Evolutionary conservation across 1,284 basidiomycete genomes (phyloP).

Genomic region (Pyrrhoderma lamaoense): DNA sequence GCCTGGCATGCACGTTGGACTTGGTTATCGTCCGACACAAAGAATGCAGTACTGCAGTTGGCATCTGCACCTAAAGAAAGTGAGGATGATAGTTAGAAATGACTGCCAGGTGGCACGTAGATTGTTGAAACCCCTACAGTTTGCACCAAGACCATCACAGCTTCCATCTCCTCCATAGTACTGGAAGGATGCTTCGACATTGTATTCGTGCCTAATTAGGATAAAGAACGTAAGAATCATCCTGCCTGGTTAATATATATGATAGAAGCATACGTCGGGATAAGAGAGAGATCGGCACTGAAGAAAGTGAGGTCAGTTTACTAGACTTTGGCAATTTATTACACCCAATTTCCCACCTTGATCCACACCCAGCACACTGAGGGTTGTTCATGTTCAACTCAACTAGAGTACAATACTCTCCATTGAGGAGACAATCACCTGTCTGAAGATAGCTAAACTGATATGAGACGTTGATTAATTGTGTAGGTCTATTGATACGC

Average conservation of each 20-base stretch:
- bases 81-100: conserved; percentile 3
- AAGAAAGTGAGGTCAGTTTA: too few species aligned
- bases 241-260: not conserved
- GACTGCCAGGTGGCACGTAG: too few species aligned
- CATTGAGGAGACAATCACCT: conserved; percentile 34
- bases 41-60: conserved; percentile 34
- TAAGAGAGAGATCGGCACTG: conserved; percentile 40
- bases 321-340: not conserved
- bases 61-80: conserved; percentile 23
- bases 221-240: not conserved
- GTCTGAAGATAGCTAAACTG: conserved; percentile 21
- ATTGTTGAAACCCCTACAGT: conserved; percentile 24
- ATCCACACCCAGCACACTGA: conserved; percentile 32
- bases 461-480: not conserved
- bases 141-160: conserved; percentile 29
- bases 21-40: conserved; percentile 30
- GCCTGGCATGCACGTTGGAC: conserved; percentile 34
- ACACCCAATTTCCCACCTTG: conserved; percentile 16
- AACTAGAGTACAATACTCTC: conserved; percentile 35
- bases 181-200: conserved; percentile 28
- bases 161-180: conserved; percentile 1
- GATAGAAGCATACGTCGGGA: conserved; percentile 30
- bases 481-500: conserved; percentile 12
- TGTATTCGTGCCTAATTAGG: conserved; percentile 27
- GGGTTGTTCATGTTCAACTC: conserved; percentile 40